Base-by-base conservation (phyloP, 345 rosid genomes). In the Eucalyptus sp. region DNA sequence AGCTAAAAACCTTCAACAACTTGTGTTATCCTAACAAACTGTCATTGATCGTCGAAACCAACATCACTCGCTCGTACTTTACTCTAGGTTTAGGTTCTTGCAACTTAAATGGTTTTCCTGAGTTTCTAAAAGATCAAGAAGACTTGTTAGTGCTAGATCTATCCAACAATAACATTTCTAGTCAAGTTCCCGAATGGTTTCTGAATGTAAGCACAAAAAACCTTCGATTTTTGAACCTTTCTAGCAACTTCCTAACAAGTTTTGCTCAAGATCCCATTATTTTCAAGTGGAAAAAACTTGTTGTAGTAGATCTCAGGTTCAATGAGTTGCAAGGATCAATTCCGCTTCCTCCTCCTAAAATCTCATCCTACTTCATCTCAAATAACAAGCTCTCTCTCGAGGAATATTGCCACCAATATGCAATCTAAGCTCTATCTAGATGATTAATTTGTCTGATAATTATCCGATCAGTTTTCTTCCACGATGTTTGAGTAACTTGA, bases 181-280 rank as follows among this genome's bases (percentile, higher is more conserved):
- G 92, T 25, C 46, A 58, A n/a, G 49, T 92, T 13, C 91, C 91
- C 3, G 79, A 86, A 27, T 92, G 93, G 91, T 20, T 90, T 4
- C 46, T 89, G 87, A 81, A 86, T 22, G 33, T 43, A n/a, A 87
- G 84, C 7, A 13, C 31, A 29, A 20, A 66, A 46, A n/a, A 25
- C 24, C 86, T 90, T 2, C 2, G 1, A 1, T 6, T 5, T 51
- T 50, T 90, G 41, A 33, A 90, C 46, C 46, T 91, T 17, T 43
- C 86, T 16, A 24, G 13, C 33, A 91, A 91, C 86, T 86, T 51
- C 48, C 50, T 90, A 14, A 89, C 89, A 24, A 62, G 91, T 29
- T 88, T 89, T 54, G 87, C 88, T 18, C 44, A 43, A 43, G 44
- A 43, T 43, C 44, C 2, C 44, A 43, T 43, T 43, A 43, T 43